A percentile compares a stretch with the other conserved stretches of the same genome.
Evolutionary conservation across 2,329 filamentous ascomycete genomes (phyloP).

Genomic region (Dryadomyces quercivorus): DNA sequence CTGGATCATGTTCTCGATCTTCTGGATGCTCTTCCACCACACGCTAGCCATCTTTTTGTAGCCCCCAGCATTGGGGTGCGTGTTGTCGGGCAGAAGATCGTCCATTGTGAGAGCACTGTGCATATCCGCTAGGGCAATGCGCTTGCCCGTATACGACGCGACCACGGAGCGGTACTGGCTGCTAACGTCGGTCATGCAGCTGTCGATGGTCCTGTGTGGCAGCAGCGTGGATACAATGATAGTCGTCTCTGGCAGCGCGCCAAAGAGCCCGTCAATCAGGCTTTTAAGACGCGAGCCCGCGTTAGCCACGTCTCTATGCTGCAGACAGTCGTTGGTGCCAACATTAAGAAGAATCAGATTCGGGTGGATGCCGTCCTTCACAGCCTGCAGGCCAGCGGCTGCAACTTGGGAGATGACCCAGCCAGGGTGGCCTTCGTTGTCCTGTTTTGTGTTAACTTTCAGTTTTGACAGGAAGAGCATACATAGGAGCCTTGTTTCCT

Average conservation of each 20-base stretch:
- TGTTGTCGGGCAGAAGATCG: no score
- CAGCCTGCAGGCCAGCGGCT: not conserved
- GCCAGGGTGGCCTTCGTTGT: conserved; percentile 4
- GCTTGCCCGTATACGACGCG: not conserved
- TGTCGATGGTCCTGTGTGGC: conserved; percentile 8
- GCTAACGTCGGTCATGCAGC: conserved; percentile 11
- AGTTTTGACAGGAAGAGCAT: not conserved
- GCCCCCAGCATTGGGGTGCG: no score
- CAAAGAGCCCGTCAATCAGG: conserved; percentile 13
- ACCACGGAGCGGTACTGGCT: conserved; percentile 7
- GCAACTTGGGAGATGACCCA: conserved; percentile 6
- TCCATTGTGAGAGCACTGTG: no score
- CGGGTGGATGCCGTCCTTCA: conserved; percentile 3
- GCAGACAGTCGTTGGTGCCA: conserved; percentile 14
- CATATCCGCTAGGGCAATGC: no score
- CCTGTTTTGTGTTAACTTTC: not conserved
- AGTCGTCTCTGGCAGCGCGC: conserved; percentile 6
- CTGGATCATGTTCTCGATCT: no score
- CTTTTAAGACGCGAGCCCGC: conserved; percentile 10
- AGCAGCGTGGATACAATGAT: conserved; percentile 15
- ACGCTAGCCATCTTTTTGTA: no score
- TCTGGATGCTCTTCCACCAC: no score
- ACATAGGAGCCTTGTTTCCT: not conserved
- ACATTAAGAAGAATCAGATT: conserved; percentile 14
- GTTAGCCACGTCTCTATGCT: conserved; percentile 2